Percentiles rank a stretch among this genome's conserved stretches.
These are phyloP conservation scores for Penicillium samsonianum DNA, from an alignment of 495 filamentous ascomycete genomes.

Conservation along the genomic window DNA sequence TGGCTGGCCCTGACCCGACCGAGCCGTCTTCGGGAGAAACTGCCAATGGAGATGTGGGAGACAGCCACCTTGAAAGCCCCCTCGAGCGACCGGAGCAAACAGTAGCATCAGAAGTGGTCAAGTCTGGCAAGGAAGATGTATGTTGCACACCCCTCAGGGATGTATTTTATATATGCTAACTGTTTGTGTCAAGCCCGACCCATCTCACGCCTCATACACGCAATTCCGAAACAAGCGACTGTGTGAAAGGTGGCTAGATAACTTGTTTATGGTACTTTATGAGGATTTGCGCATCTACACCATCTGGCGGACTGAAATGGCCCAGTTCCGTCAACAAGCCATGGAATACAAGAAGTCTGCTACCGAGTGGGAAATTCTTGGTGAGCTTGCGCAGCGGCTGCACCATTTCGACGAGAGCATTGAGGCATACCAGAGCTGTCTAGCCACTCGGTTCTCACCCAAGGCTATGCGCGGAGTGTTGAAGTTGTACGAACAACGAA, in stretches of 20 bases:
- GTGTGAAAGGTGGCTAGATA: constrained; percentile 97
- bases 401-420: constrained; percentile 87
- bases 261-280: constrained; percentile 98
- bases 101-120: constrained; percentile 76
- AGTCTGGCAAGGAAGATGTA: constrained; percentile 78
- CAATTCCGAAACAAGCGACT: constrained; percentile 93
- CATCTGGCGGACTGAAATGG: constrained; percentile 98
- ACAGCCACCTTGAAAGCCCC: constrained; percentile 43
- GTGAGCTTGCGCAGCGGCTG: constrained; percentile 85
- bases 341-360: constrained; percentile 93
- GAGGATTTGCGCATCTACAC: constrained; percentile 98
- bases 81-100: constrained; percentile 83
- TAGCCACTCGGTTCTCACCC: constrained; percentile 81
- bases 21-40: constrained; percentile 25
- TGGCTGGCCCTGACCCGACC: constrained; percentile 35
- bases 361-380: constrained; percentile 97
- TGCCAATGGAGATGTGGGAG: constrained; percentile 39
- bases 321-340: constrained; percentile 83
- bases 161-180: constrained; percentile 11
- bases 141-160: constrained; percentile 27
- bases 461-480: constrained; percentile 86
- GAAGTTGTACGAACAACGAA: constrained; percentile 69
- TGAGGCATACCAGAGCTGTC: constrained; percentile 86
- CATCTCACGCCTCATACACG: constrained; percentile 54
- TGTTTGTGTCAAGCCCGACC: constrained; percentile 38